Base-by-base conservation (phyloP, 2,329 filamentous ascomycete genomes). In the Botrytis porri region DNA sequence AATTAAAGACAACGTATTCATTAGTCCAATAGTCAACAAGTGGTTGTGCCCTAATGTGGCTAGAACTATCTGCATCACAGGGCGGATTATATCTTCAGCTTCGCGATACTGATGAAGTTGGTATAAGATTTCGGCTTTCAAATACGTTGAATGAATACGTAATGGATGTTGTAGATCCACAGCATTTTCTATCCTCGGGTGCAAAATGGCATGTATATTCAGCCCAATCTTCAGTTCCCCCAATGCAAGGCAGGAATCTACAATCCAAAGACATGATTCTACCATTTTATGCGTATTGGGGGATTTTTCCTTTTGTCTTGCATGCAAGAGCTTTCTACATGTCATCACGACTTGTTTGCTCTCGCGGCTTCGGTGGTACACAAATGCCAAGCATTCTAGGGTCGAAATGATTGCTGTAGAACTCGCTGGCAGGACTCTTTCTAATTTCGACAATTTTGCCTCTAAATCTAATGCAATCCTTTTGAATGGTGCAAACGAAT, bases 391-490 rank as follows among this genome's bases (percentile, higher is more conserved):
- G 7, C 0, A 22, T 1, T 51, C 1, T 2, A 66, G 1, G 18
- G 32, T 39, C 8, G 1, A 48, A 20, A 51, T 8, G 5, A 51
- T 37, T 5, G 9, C 22, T n/a, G 32, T 18, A n/a, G 14, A 66
- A 66, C 54, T 37, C 18, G 32, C 8, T 8, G 43, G 32, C 5
- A 37, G 29, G 1, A 39, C 1, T n/a, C 16, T 25, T 51, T 51
- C 18, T 14, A 51, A 20, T 51, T 9, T 66, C 4, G 45, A 20
- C 12, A 51, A 20, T 51, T 39, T 66, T 4, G n/a, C 6, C 43
- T 29, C 0, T 1, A 14, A 12, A 0, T 9, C 12, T 20, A 5
- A 6, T 7, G 14, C 10, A 16, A 29, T 22, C 10, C 4, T 29
- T 51, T 20, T 0, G 8, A 51, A 22, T 0, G 14, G 18, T 35